Evolutionary conservation across 2,329 filamentous ascomycete species (phyloP), one percentile per base, ranked within the genome.

Genomic region (Microdochium bolleyi): DNA sequence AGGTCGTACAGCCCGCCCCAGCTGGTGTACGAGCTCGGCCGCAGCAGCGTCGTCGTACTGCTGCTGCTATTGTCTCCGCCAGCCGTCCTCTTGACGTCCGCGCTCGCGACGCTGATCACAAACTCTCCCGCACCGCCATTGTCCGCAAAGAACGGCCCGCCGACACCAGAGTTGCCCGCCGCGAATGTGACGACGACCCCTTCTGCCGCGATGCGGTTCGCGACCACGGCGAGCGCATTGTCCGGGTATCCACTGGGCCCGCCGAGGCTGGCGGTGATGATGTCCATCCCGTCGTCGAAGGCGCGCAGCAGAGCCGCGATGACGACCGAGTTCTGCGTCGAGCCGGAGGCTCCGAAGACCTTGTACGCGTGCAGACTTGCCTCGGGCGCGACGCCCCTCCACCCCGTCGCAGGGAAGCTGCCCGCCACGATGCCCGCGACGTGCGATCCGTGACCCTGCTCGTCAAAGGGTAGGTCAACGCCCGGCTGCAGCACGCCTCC

Each of bases 161-260:
- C 62, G 13, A 64, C 64, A 24, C 78, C 78, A 16, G 73, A 70
- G 52, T 82, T 82, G 14, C 78, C 78, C 3, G 74, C 76, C 1
- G 77, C 73, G 22, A 79, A 72, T 9, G 73, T 72, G 16, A 79
- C 70, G 9, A 78, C 71, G 1, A 80, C 67, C 7, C 78, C 77
- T 24, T 71, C 63, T 8, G 73, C 69, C 10, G 68, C 70, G 48
- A 74, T 68, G 24, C 70, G 65, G 8, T 67, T 66, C 3, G 69
- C 65, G 5, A 72, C 67, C 19, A 66, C 64, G 32, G 70, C 67
- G 64, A 65, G 68, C 21, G 69, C 62, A 37, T 70, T 59, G 22
- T 64, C 62, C 0, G 65, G 56, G 59, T 60, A 69, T n/a, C 74
- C 74, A 48, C 67, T 63, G 1, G 66, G 62, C 3, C 61, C 56